Percentiles rank a stretch among this genome's conserved stretches.
Conservation (phyloP, 768 basidiomycete species). For the Tremella mesenterica region DNA sequence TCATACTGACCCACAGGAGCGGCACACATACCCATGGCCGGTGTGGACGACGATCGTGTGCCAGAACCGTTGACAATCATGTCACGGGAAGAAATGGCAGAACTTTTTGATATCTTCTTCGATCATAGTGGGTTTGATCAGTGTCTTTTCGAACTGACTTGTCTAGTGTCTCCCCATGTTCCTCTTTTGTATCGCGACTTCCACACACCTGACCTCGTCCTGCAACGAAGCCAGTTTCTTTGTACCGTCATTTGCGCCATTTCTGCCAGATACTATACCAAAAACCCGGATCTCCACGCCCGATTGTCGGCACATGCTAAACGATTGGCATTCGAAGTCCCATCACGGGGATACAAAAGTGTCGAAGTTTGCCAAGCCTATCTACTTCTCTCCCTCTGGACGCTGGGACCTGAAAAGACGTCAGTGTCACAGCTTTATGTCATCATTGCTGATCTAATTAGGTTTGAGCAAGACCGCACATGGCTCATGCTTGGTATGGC, state of each 20-base stretch:
- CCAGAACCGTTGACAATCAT: constrained; percentile 91
- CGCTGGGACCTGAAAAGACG: constrained; percentile 86
- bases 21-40: background rate
- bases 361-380: constrained; percentile 95
- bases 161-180: constrained; percentile 52
- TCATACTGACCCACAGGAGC: background rate
- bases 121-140: constrained; percentile 48
- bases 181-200: constrained; percentile 75
- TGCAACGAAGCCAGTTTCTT: constrained; percentile 87
- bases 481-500: constrained; percentile 69
- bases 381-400: constrained; percentile 77
- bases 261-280: constrained; percentile 76
- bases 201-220: constrained; percentile 88
- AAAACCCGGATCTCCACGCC: constrained; percentile 70
- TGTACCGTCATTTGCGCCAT: constrained; percentile 93
- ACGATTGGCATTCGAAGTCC: constrained; percentile 64
- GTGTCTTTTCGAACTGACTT: constrained; percentile 59
- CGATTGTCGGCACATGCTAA: constrained; percentile 61
- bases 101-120: constrained; percentile 67
- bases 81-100: constrained; percentile 77
- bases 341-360: constrained; percentile 49
- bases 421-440: constrained; percentile 5
- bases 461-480: constrained; percentile 88
- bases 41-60: constrained; percentile 45
- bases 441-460: background rate